Evolutionary conservation across 345 rosid genomes (phyloP), one percentile per base, ranked within the genome.

Genomic region (Lumnitzera littorea): DNA sequence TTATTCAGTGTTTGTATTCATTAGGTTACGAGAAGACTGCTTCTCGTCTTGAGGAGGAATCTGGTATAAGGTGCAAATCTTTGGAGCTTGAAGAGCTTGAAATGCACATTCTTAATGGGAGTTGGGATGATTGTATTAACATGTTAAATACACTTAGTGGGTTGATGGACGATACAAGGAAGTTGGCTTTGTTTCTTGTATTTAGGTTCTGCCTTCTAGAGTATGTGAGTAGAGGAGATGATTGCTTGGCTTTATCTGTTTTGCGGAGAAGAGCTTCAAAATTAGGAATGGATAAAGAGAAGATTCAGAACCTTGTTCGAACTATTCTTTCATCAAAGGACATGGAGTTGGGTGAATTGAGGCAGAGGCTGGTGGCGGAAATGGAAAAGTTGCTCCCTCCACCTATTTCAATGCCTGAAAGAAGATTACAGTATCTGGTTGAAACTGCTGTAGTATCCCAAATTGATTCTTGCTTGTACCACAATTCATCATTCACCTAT

Each of bases 21-120:
- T 74, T 87, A 64, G 96, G 98, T 13, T 89, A 73, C 69, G 75
- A 72, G 25, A 83, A 65, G 50, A 85, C 96, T 12, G 96, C 89
- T 64, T 79, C 82, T 48, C 76, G 78, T 67, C 57, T 89, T 65
- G 96, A 92, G 68, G 51, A 25, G 0, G 96, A 92, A 74, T 89
- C 96, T 0, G 78, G 82, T 46, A 53, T 87, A 59, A 67, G 62
- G 6, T 77, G 61, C 67, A 84, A 81, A 63, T 78, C 88, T 3
- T 29, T 52, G 17, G 80, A 81, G 48, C 69, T 76, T 59, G 79
- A 76, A 56, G 48, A 70, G 79, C 74, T 89, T 61, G 95, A 87
- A 70, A 73, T 70, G 24, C 84, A 81, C 71, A 76, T 84, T 63
- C 74, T 78, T 50, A 64, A 64, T 51, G 96, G 96, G 12, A 66